Evolutionary conservation across 352 stramenopile genomes (phyloP), one percentile per base, ranked within the genome.

Genomic region (Phytophthora pini): DNA sequence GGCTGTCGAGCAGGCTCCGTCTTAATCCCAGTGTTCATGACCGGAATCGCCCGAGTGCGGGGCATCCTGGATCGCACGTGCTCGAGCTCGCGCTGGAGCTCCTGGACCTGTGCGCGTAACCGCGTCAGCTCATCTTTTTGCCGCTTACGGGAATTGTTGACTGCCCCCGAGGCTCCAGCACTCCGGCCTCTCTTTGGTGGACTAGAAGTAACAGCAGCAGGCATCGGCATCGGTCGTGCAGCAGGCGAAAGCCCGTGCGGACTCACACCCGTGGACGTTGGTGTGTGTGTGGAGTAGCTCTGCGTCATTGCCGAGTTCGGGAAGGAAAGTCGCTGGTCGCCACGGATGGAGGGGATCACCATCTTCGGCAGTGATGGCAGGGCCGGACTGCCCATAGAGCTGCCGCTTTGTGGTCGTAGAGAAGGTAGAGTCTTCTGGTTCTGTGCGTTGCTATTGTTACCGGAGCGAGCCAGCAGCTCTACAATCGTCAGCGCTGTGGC

Each of bases 121-220:
- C 65, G 48, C 38, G 74, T 78, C 1, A 87, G 70, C 50, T 87
- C 78, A 51, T 87, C 78, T 47, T 87, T 87, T 52, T 87, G 78
- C 27, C 78, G 64, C 52, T 87, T 87, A 1, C 78, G 58, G 0
- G 78, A 87, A 57, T 79, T 80, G 65, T 87, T 87, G 20, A 80
- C 68, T 0, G 62, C 34, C 32, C 65, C 57, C 0, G 65, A 44
- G 4, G 60, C 45, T 1, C 11, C 20, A 0, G 40, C 51, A 5
- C 22, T 49, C 13, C 65, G 54, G 15, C 45, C 59, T 55, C 55
- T 56, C 40, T 74, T 77, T 1, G 56, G 49, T 13, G 59, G 54
- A 9, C 58, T 77, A 1, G 53, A 54, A 10, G 45, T 41, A 10
- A 17, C 41, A 22, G 56, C 29, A 17, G 55, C 8, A 17, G 47